Conservation (phyloP, 108 stramenopile species). For the Nannochloropsis salina region DNA sequence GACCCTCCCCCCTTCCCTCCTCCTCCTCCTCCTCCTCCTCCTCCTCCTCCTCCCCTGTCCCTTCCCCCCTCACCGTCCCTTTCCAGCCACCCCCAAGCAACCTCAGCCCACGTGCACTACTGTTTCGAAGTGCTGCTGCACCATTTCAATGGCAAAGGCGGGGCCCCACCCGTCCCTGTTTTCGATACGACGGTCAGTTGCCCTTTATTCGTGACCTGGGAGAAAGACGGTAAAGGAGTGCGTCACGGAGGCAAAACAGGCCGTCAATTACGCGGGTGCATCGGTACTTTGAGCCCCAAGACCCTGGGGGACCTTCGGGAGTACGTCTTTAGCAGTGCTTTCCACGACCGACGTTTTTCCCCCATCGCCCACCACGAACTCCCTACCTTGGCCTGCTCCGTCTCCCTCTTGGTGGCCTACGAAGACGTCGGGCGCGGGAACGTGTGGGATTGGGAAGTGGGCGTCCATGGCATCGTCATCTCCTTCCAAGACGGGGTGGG, state of each 20-base stretch:
- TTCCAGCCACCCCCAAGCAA: neutral
- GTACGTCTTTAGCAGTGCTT: conserved; percentile 19
- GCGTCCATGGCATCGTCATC: conserved; percentile 20
- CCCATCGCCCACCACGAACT: neutral
- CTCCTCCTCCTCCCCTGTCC: too few relatives aligned
- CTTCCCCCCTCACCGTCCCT: too few relatives aligned
- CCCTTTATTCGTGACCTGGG: neutral
- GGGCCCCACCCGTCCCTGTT: neutral
- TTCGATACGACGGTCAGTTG: neutral
- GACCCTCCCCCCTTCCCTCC: neutral
- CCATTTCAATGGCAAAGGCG: neutral
- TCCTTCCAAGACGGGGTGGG: neutral
- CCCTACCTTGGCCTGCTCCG: neutral
- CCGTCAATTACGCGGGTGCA: conserved; percentile 11
- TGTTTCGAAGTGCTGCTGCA: neutral
- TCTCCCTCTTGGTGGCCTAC: conserved; percentile 18
- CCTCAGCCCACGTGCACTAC: conserved; percentile 16
- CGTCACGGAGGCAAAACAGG: neutral
- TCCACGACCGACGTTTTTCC: conserved; percentile 23
- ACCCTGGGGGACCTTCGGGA: neutral
- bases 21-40: neutral
- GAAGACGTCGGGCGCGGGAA: neutral
- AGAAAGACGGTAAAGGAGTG: neutral
- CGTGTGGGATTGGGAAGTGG: conserved; percentile 18
- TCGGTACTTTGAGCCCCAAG: neutral